Base-by-base conservation (phyloP, 2,329 filamentous ascomycete species). In the Microdochium trichocladiopsis region DNA sequence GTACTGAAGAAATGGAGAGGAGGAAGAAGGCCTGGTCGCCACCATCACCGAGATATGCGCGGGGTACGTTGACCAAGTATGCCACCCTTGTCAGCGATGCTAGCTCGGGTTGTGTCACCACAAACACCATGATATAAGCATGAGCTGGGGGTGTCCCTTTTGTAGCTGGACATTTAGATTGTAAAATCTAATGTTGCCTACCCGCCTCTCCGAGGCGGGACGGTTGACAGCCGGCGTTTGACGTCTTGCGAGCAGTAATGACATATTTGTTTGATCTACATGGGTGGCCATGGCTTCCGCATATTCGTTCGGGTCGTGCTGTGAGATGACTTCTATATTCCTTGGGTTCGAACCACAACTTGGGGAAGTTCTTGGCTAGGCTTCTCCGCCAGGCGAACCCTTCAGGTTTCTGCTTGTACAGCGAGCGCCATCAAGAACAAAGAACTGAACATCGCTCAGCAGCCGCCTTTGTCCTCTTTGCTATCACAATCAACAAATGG, bases 41-140 rank as follows among this genome's bases (percentile, higher is more conserved):
- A 25, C 87, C 86, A 2, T 67, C 77, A 55, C 70, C 78, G 53
- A 78, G 76, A 56, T 82, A 80, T 52, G 73, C 73, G 61, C 78
- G 81, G 61, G 86, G 86, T 49, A 89, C 86, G 5, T 70, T 90
- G 58, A 82, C 78, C 57, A 90, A 90, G 71, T 90, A 90, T 62
- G 84, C 86, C 4, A 56, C 66, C 33, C 67, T 83, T 50, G 80
- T 84, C 48, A 82, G 73, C 60, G 71, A 83, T 56, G 80, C 80
- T 8, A 82, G 79, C 64, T 68, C 72, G n/a, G 80, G 80, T 12
- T 83, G 80, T 59, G 75, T 83, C 31, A 83, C 80, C 21, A 66
- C 61, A 6, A 55, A 55, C 41, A 45, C 41, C 10, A 45, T 18
- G 12, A 21, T 45, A 22, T 45, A 12, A 45, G 18, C 28, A 41